Base-by-base conservation (phyloP, 129 eudicot species). In the Artemisia annua region DNA sequence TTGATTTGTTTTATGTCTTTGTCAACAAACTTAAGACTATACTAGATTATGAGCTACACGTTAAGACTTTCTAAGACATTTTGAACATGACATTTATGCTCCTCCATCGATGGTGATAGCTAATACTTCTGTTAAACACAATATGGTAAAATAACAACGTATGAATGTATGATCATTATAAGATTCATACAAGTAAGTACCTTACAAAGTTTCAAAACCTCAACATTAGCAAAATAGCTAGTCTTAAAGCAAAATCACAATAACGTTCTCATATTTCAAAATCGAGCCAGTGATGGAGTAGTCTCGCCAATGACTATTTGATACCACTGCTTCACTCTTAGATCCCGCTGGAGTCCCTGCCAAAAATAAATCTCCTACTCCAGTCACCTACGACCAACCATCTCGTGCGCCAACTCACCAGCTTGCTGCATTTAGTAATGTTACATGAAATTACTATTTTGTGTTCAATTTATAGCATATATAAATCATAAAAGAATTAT, bases 321-420 rank as follows among this genome's bases (percentile, higher is more conserved):
- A 22, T 22, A 5, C 48, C 16, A 8, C 8, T 17, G 51, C 14
- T 49, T 62, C 32, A 7, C 48, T 28, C 24, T 78, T 85, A 90
- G 74, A 90, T 90, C 66, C 83, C 59, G 81, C 97, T 90, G 1
- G 97, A 87, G 82, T 90, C 97, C 82, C 97, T 85, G 57, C 97
- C 97, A 39, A 87, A 90, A 28, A 87, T 75, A 73, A 61, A 90
- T 46, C 97, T 82, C 71, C 95, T 85, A 51, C 71, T 58, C 97
- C 97, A 90, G 71, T 90, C 97, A 8, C 84, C 65, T 1, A 85
- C 30, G 72, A 90, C 95, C 84, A 85, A 74, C 48, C 70, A 17
- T 80, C 94, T 87, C 24, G 97, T 85, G 61, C 95, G 97, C 95
- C 95, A 87, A 70, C 89, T 90, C 53, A 90, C 97, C 6, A 77